These are phyloP conservation scores for Sutorius eximius DNA, from an alignment of 1,284 basidiomycete species.

Conservation along the genomic window DNA sequence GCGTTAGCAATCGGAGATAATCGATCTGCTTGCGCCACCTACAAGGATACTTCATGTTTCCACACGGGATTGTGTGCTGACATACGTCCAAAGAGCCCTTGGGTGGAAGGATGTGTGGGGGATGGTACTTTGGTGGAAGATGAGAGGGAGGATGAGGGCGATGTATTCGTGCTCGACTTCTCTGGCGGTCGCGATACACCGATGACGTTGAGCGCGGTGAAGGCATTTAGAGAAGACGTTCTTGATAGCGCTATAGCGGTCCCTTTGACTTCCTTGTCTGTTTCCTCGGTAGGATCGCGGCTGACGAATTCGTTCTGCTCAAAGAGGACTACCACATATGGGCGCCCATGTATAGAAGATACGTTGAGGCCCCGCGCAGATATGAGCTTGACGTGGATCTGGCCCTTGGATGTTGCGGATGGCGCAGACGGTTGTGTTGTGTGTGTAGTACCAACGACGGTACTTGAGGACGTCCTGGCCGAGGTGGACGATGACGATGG, in stretches of 20 bases:
- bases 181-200: slow-evolving; percentile 48
- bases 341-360: slow-evolving; percentile 63
- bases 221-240: slow-evolving; percentile 58
- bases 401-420: slow-evolving; percentile 62
- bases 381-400: slow-evolving; percentile 95
- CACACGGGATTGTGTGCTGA: slow-evolving; percentile 91
- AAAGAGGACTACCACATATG: slow-evolving; percentile 97
- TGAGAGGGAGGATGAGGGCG: slow-evolving; percentile 42
- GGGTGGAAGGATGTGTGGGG: slow-evolving; percentile 36
- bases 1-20: slow-evolving; percentile 18
- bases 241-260: slow-evolving; percentile 63
- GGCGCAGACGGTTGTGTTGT: slow-evolving; percentile 36
- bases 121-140: slow-evolving; percentile 38
- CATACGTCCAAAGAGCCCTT: slow-evolving; percentile 61
- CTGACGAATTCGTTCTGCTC: slow-evolving; percentile 99
- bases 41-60: slow-evolving; percentile 99
- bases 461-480: slow-evolving; percentile 31
- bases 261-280: slow-evolving; percentile 86
- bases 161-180: slow-evolving; percentile 36
- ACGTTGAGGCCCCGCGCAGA: slow-evolving; percentile 87
- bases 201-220: slow-evolving; percentile 70
- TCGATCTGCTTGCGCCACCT: slow-evolving; percentile 39
- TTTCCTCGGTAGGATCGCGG: slow-evolving; percentile 84
- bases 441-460: slow-evolving; percentile 27
- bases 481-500: slow-evolving; percentile 46